phyloP scores from a whole-genome alignment of 768 basidiomycete genomes.

The Heimioporus sp. region DNA sequence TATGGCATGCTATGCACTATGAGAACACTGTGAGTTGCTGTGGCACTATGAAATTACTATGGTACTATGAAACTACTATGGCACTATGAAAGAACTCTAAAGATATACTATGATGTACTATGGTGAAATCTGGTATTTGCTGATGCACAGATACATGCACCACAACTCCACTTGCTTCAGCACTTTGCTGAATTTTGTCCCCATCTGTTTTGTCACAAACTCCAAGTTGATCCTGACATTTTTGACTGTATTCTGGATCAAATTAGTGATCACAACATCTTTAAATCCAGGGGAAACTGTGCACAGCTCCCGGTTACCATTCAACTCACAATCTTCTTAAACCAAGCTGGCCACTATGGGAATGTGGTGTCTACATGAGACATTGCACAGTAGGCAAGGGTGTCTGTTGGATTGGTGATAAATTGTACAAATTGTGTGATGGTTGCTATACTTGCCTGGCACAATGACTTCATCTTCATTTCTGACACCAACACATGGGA shows the following conservation, averaged over 20 bases:
- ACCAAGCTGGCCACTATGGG: constrained; percentile 25
- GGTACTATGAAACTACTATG: too few species aligned
- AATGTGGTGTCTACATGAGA: constrained; percentile 11
- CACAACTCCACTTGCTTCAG: constrained; percentile 6
- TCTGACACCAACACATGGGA: too few species aligned
- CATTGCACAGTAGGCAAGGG: constrained; percentile 5
- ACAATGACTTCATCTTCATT: too few species aligned
- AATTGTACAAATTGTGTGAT: neutral
- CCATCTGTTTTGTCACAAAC: constrained; percentile 25
- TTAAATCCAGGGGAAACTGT: constrained; percentile 16
- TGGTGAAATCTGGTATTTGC: too few species aligned
- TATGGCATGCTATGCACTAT: too few species aligned
- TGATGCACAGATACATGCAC: too few species aligned
- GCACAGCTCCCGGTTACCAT: constrained; percentile 24
- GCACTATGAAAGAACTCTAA: too few species aligned
- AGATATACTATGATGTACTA: too few species aligned
- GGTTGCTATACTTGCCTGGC: too few species aligned
- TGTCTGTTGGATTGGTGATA: neutral
- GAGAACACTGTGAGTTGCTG: too few species aligned
- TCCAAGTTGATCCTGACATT: constrained; percentile 22
- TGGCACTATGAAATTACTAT: too few species aligned
- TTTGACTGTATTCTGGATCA: constrained; percentile 23
- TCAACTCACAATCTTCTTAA: constrained; percentile 30
- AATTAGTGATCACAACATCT: constrained; percentile 26
- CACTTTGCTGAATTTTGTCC: constrained; percentile 12